Evolutionary conservation across 2,329 filamentous ascomycete species (phyloP).

Genomic region (Ophiostoma fasciatum): DNA sequence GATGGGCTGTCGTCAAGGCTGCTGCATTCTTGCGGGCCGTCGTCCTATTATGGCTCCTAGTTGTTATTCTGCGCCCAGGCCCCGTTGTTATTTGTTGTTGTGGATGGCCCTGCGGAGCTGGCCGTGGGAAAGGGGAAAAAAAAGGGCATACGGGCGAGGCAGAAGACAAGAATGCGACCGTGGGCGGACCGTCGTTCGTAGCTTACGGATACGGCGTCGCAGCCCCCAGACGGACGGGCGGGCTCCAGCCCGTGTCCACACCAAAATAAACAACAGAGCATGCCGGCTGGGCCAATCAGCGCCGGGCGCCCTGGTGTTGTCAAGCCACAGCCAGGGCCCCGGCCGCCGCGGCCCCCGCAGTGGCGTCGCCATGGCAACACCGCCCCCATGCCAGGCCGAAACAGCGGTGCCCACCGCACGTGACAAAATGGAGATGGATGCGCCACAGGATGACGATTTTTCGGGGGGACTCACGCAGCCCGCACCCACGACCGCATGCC

Average conservation of each 20-base stretch:
- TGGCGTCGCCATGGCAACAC: slow-evolving; percentile 11
- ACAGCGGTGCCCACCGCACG: background rate
- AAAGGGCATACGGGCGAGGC: no score
- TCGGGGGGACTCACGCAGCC: no score
- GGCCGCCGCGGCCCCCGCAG: no score
- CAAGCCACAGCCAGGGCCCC: slow-evolving; percentile 7
- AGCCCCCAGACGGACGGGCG: no score
- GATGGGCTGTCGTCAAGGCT: slow-evolving; percentile 4
- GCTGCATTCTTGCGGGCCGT: slow-evolving; percentile 4
- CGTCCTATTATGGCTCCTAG: background rate
- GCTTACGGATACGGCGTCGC: slow-evolving; percentile 6
- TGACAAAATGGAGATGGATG: no score
- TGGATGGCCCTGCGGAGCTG: slow-evolving; percentile 1
- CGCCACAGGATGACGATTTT: no score
- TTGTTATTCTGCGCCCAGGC: slow-evolving; percentile 1
- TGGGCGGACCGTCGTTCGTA: no score
- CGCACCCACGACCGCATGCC: no score
- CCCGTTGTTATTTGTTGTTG: slow-evolving; percentile 1
- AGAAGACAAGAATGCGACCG: no score
- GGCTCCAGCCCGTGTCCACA: no score
- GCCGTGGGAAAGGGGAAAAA: no score
- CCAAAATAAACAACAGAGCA: slow-evolving; percentile 10
- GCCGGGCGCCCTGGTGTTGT: background rate
- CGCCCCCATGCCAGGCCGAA: background rate
- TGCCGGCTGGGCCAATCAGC: slow-evolving; percentile 9